A percentile compares a stretch with the other conserved stretches of the same genome.
phyloP scores from a whole-genome alignment of 805 yeast genomes.

The Gaillardinia entomophila region DNA sequence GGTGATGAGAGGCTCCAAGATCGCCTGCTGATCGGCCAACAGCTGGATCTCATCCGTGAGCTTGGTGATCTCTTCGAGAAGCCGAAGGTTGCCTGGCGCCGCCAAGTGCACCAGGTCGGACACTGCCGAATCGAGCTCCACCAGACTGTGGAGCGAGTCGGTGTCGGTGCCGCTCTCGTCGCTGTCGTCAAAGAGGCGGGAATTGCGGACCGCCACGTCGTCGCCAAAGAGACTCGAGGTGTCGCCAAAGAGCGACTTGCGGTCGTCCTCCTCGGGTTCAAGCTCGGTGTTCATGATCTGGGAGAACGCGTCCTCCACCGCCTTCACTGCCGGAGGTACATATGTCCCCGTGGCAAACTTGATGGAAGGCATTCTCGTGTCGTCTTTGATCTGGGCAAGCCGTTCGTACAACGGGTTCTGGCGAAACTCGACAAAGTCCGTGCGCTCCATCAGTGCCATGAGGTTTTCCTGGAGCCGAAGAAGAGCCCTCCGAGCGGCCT shows the following conservation, averaged over 20 bases:
- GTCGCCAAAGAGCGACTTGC: constrained; percentile 17
- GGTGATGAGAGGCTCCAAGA: constrained; percentile 60
- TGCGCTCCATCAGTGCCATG: constrained; percentile 43
- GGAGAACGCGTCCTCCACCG: constrained; percentile 63
- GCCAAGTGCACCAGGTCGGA: constrained; percentile 28
- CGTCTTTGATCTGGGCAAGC: constrained; percentile 6
- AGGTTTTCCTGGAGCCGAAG: constrained; percentile 53
- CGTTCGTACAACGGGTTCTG: constrained; percentile 49
- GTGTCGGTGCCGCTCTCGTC: constrained; percentile 29
- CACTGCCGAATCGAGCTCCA: constrained; percentile 8
- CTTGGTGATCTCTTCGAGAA: constrained; percentile 62
- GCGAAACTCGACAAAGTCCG: constrained; percentile 56
- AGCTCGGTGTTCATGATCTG: constrained; percentile 42
- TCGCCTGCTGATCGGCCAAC: constrained; percentile 54
- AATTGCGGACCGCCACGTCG: constrained; percentile 10
- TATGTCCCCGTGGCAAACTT: background rate
- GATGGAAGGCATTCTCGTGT: background rate
- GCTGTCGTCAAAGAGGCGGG: constrained; percentile 29
- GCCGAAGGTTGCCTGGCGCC: constrained; percentile 63
- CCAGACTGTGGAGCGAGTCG: constrained; percentile 17
- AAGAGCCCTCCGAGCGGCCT: constrained; percentile 54
- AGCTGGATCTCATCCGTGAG: constrained; percentile 53
- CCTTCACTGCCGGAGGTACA: constrained; percentile 41
- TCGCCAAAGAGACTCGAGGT: constrained; percentile 28
- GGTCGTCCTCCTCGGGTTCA: constrained; percentile 4